phyloP scores from a whole-genome alignment of 2,329 filamentous ascomycete species.

The Hymenoscyphus fructigenus region DNA sequence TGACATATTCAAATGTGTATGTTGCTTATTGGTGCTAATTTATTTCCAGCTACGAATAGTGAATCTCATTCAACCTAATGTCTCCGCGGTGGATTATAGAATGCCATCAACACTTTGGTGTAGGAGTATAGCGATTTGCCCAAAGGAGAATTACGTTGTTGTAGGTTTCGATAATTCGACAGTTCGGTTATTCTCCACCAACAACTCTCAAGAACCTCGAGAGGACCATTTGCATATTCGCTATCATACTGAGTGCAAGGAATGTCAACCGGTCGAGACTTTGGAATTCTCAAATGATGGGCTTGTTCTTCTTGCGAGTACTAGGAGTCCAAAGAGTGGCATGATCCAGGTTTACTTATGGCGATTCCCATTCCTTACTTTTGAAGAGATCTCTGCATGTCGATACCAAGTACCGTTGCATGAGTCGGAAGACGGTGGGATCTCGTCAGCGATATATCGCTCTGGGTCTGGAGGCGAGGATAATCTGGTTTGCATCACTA shows the following conservation, averaged over 20 bases:
- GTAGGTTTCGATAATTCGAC: conserved; percentile 43
- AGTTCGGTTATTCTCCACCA: conserved; percentile 43
- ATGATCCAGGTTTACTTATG: conserved; percentile 41
- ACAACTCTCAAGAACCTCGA: conserved; percentile 36
- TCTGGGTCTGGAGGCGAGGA: conserved; percentile 38
- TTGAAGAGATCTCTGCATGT: conserved; percentile 39
- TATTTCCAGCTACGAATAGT: conserved; percentile 39
- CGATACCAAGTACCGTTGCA: conserved; percentile 42
- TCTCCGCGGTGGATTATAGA: conserved; percentile 39
- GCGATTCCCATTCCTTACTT: conserved; percentile 40
- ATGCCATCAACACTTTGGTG: conserved; percentile 43
- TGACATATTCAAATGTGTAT: not conserved
- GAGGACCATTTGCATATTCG: conserved; percentile 40
- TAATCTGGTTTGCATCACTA: conserved; percentile 41
- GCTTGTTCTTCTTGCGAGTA: conserved; percentile 41
- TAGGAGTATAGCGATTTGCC: conserved; percentile 41
- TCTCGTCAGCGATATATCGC: conserved; percentile 40
- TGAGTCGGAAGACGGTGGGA: conserved; percentile 43
- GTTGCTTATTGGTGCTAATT: not conserved
- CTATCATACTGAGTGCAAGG: conserved; percentile 38
- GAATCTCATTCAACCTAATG: conserved; percentile 37
- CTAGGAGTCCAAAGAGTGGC: conserved; percentile 38
- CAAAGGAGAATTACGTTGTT: conserved; percentile 42
- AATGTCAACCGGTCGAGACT: conserved; percentile 42
- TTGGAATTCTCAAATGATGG: conserved; percentile 43